Evolutionary conservation across 371 early-diverging fungal genomes (phyloP), one percentile per base, ranked within the genome.

Genomic region (Apophysomyces trapeziformis): DNA sequence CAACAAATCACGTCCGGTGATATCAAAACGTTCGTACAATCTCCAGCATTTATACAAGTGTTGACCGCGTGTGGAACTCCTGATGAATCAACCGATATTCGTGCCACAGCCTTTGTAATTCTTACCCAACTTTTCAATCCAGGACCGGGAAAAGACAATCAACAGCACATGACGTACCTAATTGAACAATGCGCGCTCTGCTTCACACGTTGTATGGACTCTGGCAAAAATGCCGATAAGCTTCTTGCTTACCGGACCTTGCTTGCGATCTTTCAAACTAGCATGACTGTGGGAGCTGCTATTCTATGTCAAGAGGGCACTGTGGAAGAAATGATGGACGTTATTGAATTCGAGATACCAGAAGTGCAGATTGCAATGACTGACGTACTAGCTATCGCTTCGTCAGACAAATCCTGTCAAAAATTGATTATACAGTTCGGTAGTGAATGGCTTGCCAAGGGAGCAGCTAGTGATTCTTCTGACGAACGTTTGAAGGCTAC

Each of bases 281-380:
- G 80, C 50, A 73, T 84, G 72, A 67, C 83, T n/a, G 77, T 87
- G 13, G 94, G 91, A 3, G 77, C 83, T 11, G 72, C 76, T 5
- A 85, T 93, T 35, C 66, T 94, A n/a, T 73, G 76, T 58, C 82
- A 83, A 43, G 85, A 85, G 16, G 90, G 91, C 0, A 62, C 89
- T 0, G 65, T 94, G 38, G 89, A 80, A 37, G 89, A 90, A 18
- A 79, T 92, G 61, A 81, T 92, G 80, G 93, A 93, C 66, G 78
- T 82, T 26, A 69, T 89, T 38, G 93, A 93, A 21, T 85, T 86
- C 68, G 93, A 92, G 61, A 69, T 82, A 4, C 79, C 78, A 21
- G 70, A 77, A 8, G 86, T 89, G 4, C 92, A 92, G 66, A 64
- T 85, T 13, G 84, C 87, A 2, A 77, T 89, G 7, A 67, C 87